phyloP scores from a whole-genome alignment of 1,139 yeast species.

The Saccharomyces pastorianus region DNA sequence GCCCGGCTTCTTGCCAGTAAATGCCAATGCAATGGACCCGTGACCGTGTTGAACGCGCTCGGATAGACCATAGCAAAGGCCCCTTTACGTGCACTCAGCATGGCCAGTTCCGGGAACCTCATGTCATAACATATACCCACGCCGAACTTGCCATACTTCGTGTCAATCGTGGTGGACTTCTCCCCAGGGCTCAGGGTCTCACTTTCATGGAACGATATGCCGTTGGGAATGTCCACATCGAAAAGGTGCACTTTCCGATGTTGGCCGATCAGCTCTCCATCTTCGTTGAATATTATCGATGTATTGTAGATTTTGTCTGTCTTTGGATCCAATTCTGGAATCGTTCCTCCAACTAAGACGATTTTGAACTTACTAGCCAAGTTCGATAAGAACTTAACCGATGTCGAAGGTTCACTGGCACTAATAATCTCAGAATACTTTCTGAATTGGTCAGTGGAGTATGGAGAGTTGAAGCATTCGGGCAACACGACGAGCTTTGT shows the following conservation, averaged over 20 bases:
- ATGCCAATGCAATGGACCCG: conserved; percentile 95
- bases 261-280: conserved; percentile 69
- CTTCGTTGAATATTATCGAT: conserved; percentile 60
- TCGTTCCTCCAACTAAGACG: conserved; percentile 78
- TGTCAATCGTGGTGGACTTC: conserved; percentile 67
- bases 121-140: conserved; percentile 90
- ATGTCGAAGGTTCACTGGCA: conserved; percentile 49
- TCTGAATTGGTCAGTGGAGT: conserved; percentile 77
- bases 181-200: conserved; percentile 67
- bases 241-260: conserved; percentile 86
- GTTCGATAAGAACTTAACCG: conserved; percentile 42
- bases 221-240: conserved; percentile 85
- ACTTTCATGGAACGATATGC: conserved; percentile 80
- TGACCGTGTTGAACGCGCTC: conserved; percentile 90
- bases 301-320: conserved; percentile 69
- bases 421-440: conserved; percentile 69
- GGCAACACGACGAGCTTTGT: conserved; percentile 45
- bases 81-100: conserved; percentile 62
- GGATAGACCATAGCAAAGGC: conserved; percentile 91
- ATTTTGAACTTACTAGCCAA: conserved; percentile 57
- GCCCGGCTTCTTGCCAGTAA: conserved; percentile 80
- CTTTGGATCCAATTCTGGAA: conserved; percentile 62
- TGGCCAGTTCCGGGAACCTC: conserved; percentile 85
- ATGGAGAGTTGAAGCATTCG: conserved; percentile 94
- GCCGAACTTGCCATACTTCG: conserved; percentile 71